phyloP scores from a whole-genome alignment of 2,329 filamentous ascomycete species.

The Pseudovirgaria hyperparasitica region DNA sequence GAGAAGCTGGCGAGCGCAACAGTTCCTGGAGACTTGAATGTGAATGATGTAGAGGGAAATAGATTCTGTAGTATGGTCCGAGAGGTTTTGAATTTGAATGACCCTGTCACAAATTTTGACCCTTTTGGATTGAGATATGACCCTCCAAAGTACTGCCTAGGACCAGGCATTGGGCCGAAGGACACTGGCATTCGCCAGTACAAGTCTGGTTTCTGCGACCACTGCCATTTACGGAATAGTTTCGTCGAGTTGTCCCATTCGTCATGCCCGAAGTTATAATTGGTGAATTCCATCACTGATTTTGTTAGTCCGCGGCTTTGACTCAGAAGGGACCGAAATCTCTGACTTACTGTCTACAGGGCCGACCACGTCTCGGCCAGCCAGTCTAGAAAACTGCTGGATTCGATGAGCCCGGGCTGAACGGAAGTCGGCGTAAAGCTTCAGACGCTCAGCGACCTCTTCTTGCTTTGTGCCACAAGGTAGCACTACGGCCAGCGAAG shows the following conservation, averaged over 20 bases:
- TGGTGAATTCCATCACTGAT: slow-evolving; percentile 27
- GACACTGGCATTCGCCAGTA: slow-evolving; percentile 30
- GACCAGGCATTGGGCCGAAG: slow-evolving; percentile 29
- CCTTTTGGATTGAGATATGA: slow-evolving; percentile 10
- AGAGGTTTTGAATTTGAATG: slow-evolving; percentile 28
- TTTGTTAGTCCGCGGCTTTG: slow-evolving; percentile 1
- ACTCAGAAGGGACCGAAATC: neutral
- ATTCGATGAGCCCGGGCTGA: slow-evolving; percentile 44
- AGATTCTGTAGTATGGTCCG: slow-evolving; percentile 28
- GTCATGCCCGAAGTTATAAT: slow-evolving; percentile 46
- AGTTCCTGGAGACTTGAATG: slow-evolving; percentile 25
- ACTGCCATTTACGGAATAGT: slow-evolving; percentile 37
- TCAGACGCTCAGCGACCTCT: slow-evolving; percentile 42
- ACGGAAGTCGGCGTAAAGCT: slow-evolving; percentile 46
- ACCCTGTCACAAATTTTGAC: slow-evolving; percentile 24
- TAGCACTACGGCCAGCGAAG: slow-evolving; percentile 44
- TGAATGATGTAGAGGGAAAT: slow-evolving; percentile 22
- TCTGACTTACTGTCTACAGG: slow-evolving; percentile 13
- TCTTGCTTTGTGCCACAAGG: slow-evolving; percentile 28
- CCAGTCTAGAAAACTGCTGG: slow-evolving; percentile 43
- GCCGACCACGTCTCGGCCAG: slow-evolving; percentile 34
- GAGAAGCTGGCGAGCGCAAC: slow-evolving; percentile 26
- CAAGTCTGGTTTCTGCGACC: slow-evolving; percentile 26
- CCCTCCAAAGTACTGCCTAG: slow-evolving; percentile 20
- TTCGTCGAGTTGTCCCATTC: slow-evolving; percentile 43